A percentile compares a stretch with the other conserved stretches of the same genome.
Evolutionary conservation across 345 rosid species (phyloP).

Genomic region (Eucalyptus fibrosa): DNA sequence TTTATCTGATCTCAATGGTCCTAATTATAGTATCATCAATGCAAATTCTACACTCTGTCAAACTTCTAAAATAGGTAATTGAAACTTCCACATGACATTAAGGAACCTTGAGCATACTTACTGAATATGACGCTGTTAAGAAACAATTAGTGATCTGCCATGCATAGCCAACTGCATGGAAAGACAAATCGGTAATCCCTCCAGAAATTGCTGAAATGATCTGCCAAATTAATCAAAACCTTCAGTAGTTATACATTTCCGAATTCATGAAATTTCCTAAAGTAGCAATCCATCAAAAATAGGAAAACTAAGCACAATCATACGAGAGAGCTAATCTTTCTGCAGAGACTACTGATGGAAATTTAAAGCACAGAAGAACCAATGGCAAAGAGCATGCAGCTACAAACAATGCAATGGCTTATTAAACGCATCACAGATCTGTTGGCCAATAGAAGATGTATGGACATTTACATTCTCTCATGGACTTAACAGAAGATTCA

Average conservation of each 20-base stretch:
- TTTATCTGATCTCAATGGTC: background rate
- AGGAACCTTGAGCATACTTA: conserved; percentile 20
- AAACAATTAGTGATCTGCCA: conserved; percentile 93
- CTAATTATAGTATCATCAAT: background rate
- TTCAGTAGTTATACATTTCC: background rate
- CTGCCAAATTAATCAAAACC: background rate
- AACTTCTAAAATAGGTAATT: background rate
- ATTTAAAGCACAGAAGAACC: background rate
- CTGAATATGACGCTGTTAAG: conserved; percentile 91
- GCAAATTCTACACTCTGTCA: background rate
- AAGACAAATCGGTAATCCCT: conserved; percentile 89
- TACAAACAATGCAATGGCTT: background rate
- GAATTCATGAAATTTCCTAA: background rate
- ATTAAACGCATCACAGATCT: background rate
- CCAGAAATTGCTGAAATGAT: conserved; percentile 86
- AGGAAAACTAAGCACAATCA: background rate
- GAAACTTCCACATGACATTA: background rate
- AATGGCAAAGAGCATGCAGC: background rate
- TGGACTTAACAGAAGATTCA: background rate
- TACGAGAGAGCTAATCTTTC: background rate
- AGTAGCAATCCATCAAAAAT: background rate
- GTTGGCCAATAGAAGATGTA: background rate
- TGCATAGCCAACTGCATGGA: conserved; percentile 80
- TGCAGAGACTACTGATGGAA: background rate
- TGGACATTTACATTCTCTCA: background rate